A percentile compares a stretch with the other conserved stretches of the same genome.
Evolutionary conservation across 2,329 filamentous ascomycete species (phyloP).

Genomic region (Chrysosporium queenslandicum): DNA sequence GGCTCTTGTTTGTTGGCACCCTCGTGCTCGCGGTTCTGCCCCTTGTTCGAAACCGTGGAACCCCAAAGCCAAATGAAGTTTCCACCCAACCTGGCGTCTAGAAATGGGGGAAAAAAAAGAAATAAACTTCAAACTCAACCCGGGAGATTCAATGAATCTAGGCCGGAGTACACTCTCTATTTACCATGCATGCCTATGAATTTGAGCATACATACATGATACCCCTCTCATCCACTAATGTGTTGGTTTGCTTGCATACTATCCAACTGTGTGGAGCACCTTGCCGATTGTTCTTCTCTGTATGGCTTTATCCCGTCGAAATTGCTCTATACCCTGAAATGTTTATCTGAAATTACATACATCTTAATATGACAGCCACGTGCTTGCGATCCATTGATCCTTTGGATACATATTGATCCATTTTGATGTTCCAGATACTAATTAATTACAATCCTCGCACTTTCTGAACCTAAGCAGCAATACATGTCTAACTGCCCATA

Average conservation of each 20-base stretch:
- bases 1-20: slow-evolving; percentile 31
- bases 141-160: too few relatives aligned
- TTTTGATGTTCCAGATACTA: too few relatives aligned
- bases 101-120: neutral
- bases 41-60: slow-evolving; percentile 10
- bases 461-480: too few relatives aligned
- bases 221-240: neutral
- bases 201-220: neutral
- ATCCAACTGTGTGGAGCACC: too few relatives aligned
- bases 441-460: too few relatives aligned
- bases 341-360: too few relatives aligned
- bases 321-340: slow-evolving; percentile 4
- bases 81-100: slow-evolving; percentile 3
- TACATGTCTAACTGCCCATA: too few relatives aligned
- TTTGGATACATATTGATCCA: too few relatives aligned
- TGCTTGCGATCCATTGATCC: too few relatives aligned
- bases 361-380: too few relatives aligned
- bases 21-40: slow-evolving; percentile 14
- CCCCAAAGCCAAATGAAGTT: slow-evolving; percentile 3
- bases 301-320: neutral
- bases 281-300: neutral
- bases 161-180: neutral
- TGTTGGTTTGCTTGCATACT: neutral
- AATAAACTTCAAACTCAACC: neutral
- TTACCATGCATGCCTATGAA: neutral